Base-by-base conservation (phyloP, 805 yeast species). In the Clavispora vitiphila region DNA sequence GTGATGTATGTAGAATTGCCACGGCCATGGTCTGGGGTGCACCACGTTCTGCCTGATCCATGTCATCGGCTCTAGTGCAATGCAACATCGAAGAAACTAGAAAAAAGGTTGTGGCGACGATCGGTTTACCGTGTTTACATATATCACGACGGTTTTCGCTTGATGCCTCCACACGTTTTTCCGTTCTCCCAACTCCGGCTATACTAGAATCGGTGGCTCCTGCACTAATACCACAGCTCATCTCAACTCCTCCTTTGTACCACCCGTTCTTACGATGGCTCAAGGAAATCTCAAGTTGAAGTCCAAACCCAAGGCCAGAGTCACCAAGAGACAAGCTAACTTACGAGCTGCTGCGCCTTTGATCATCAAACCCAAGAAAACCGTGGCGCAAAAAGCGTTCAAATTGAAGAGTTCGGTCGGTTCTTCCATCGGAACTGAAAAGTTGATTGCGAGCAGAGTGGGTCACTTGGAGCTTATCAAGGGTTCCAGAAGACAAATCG, bases 391-490 rank as follows among this genome's bases (percentile, higher is more conserved):
- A 37, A 55, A 58, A 39, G 67, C 80, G 48, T 71, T 74, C 43
- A 78, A 78, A 51, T 65, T 84, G 43, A 68, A 74, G 38, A 83
- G 81, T 60, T 71, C 77, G 32, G 53, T 48, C 22, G 52, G 54
- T 18, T 38, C 52, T 25, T 49, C 45, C 48, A 42, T 40, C 36
- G 55, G 55, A 9, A 91, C 98, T 3, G 99, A 91, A 65, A 88
- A 80, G 65, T 72, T 88, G 43, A 79, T 91, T 51, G 82, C 97
- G 2, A 74, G 95, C 42, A 77, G 91, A 60, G 97, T 91, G 7
- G 99, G 99, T 20, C 98, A 91, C 62, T 73, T 91, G 55, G 99
- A 91, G 66, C 61, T 91, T 30, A 69, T 91, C 49, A 89, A 86
- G 62, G 99, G 99, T 12, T 81, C 93, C 7, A 80, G 97, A 70